phyloP scores from a whole-genome alignment of 2,329 filamentous ascomycete species.

The Aspergillus viridinutans region DNA sequence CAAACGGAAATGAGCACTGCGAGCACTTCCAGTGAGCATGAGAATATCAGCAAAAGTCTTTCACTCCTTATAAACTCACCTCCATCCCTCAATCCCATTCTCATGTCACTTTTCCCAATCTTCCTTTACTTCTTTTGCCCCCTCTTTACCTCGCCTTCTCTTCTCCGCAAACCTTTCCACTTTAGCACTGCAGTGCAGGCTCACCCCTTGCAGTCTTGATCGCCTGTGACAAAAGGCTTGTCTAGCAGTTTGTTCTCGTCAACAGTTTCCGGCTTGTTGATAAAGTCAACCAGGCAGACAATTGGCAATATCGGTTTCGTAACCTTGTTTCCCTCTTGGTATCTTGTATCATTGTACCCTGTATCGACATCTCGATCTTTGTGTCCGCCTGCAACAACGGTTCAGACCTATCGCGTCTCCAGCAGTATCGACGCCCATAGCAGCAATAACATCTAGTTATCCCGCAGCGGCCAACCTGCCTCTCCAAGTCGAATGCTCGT shows the following conservation, averaged over 20 bases:
- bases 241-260: background rate
- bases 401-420: background rate
- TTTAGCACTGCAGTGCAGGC: background rate
- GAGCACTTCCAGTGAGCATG: background rate
- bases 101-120: background rate
- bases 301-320: conserved; percentile 10
- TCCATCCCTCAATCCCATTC: background rate
- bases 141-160: background rate
- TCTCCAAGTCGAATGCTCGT: background rate
- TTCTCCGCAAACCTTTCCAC: background rate
- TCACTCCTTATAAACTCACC: background rate
- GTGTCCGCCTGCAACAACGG: conserved; percentile 6
- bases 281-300: conserved; percentile 14
- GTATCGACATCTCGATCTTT: conserved; percentile 13
- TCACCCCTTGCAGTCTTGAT: conserved; percentile 2
- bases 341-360: background rate
- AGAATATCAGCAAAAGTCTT: background rate
- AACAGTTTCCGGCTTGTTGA: conserved; percentile 6
- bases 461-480: conserved; percentile 9
- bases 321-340: conserved; percentile 3
- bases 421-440: conserved; percentile 6
- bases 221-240: conserved; percentile 3
- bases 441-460: conserved; percentile 3
- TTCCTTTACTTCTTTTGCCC: background rate
- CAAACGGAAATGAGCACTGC: background rate